A percentile compares a stretch with the other conserved stretches of the same genome.
phyloP scores from a whole-genome alignment of 176 grass and related monocot genomes.

The Oryza coarctata region DNA sequence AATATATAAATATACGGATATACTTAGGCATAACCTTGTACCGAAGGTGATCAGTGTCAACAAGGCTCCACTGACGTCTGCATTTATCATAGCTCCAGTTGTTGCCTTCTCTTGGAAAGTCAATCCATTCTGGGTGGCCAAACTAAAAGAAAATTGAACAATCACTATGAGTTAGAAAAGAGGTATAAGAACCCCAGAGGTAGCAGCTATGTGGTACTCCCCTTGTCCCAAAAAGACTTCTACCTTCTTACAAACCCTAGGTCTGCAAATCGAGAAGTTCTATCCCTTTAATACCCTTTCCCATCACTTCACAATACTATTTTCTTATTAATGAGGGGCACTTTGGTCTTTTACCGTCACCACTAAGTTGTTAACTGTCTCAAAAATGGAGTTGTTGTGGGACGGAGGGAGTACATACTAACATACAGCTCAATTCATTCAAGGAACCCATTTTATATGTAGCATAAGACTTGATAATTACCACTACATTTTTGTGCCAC shows the following conservation, averaged over 20 bases:
- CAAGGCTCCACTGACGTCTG: constrained; percentile 93
- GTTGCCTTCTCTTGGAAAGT: constrained; percentile 98
- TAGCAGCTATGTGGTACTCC: not conserved
- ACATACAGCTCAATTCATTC: not conserved
- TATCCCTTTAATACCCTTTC: no score
- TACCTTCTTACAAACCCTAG: no score
- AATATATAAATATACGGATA: not conserved
- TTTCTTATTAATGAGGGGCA: no score
- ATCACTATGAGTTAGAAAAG: not conserved
- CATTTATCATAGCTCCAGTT: constrained; percentile 96
- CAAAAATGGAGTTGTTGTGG: no score
- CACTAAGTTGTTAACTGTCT: no score
- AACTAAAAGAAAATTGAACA: constrained; percentile 60
- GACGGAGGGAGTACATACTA: not conserved
- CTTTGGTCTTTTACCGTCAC: no score
- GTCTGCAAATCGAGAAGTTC: no score
- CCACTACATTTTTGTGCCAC: not conserved
- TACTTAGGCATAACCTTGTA: constrained; percentile 71
- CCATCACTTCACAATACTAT: no score
- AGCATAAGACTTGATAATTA: constrained; percentile 4
- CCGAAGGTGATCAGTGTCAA: constrained; percentile 83
- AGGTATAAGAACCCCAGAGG: not conserved
- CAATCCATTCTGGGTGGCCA: constrained; percentile 99
- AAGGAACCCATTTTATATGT: not conserved
- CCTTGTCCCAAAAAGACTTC: no score